Conservation (phyloP, 2,329 filamentous ascomycete species). For the Calonectria leucothoes region DNA sequence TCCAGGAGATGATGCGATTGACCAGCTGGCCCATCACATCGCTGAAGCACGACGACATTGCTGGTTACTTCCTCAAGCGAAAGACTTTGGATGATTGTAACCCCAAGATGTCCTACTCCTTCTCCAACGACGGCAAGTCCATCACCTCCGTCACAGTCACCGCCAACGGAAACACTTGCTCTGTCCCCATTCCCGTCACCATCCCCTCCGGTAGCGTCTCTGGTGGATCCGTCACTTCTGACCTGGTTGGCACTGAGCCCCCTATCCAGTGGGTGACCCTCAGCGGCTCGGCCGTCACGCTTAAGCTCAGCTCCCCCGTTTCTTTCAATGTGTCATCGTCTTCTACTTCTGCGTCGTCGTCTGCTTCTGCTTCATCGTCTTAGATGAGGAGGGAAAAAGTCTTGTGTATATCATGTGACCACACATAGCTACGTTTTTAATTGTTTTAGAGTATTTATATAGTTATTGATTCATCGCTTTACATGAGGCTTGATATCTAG, state of each 20-base stretch:
- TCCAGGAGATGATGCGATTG: constrained; percentile 30
- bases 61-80: constrained; percentile 28
- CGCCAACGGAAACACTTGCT: constrained; percentile 23
- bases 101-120: constrained; percentile 25
- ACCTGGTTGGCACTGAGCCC: constrained; percentile 28
- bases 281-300: constrained; percentile 24
- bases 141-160: constrained; percentile 21
- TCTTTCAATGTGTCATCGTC: not conserved
- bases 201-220: constrained; percentile 14
- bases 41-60: constrained; percentile 31
- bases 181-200: constrained; percentile 26
- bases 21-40: constrained; percentile 30
- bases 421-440: constrained; percentile 2
- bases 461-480: not conserved
- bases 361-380: not conserved
- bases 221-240: constrained; percentile 10
- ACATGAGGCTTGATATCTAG: not conserved
- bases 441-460: not conserved
- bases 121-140: constrained; percentile 16
- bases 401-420: constrained; percentile 8
- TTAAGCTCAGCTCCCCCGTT: constrained; percentile 10
- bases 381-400: not conserved
- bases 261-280: constrained; percentile 31
- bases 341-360: not conserved
- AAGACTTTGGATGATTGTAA: constrained; percentile 26